phyloP scores from a whole-genome alignment of 148 eudicot species.

The Heliamphora exappendiculata region DNA sequence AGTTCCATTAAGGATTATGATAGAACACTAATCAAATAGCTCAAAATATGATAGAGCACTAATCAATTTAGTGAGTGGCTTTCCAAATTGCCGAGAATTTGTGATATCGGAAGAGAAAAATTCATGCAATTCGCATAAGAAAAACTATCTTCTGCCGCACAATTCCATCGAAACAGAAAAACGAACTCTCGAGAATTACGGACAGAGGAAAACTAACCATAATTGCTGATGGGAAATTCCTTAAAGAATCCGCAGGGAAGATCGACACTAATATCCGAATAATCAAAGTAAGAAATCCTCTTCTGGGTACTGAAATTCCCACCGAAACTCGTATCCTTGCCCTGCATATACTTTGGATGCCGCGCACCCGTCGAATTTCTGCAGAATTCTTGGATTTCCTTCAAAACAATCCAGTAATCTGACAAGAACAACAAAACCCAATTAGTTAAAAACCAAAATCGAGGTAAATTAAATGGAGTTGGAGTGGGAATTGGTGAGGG shows the following conservation, averaged over 20 bases:
- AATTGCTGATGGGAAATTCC: conserved; percentile 44
- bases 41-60: too few relatives aligned
- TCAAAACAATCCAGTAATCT: conserved; percentile 59
- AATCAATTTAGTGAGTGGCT: too few relatives aligned
- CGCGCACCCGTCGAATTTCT: conserved; percentile 19
- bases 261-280: conserved; percentile 25
- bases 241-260: conserved; percentile 80
- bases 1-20: too few relatives aligned
- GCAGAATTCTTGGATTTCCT: conserved; percentile 38
- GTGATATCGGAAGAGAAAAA: too few relatives aligned
- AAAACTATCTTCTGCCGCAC: background rate
- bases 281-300: conserved; percentile 59
- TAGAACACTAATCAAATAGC: background rate
- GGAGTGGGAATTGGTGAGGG: background rate
- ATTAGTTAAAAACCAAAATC: background rate
- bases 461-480: background rate
- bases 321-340: conserved; percentile 51
- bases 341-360: conserved; percentile 46
- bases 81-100: too few relatives aligned
- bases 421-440: conserved; percentile 10
- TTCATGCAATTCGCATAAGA: too few relatives aligned
- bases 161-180: background rate
- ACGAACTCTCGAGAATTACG: background rate
- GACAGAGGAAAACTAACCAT: conserved; percentile 46
- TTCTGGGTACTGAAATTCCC: conserved; percentile 47